These are phyloP conservation scores for Rhodotorula sp. DNA, from an alignment of 1,284 basidiomycete species.

Conservation along the genomic window DNA sequence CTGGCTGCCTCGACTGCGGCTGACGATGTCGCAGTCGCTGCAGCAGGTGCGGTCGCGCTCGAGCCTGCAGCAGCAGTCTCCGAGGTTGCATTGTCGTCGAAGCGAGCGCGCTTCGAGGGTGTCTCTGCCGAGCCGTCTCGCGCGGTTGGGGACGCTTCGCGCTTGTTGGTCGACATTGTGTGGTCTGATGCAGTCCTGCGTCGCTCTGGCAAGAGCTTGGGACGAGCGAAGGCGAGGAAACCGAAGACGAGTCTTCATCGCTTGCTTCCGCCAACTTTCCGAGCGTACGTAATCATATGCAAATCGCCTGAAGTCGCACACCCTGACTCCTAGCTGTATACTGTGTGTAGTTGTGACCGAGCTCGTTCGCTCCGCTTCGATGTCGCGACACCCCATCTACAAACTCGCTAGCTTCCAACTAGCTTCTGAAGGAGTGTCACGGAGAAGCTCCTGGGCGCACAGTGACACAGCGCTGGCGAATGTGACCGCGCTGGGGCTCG, in stretches of 20 bases:
- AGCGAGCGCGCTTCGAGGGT: constrained; percentile 30
- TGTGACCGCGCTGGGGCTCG: no score
- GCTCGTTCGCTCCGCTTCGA: no score
- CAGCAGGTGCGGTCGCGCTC: not conserved
- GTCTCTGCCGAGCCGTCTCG: constrained; percentile 6
- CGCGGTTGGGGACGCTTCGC: constrained; percentile 14
- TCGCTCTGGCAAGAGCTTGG: not conserved
- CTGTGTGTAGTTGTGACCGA: no score
- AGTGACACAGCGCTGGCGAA: no score
- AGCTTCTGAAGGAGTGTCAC: no score
- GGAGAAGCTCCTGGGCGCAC: no score
- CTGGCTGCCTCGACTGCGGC: not conserved
- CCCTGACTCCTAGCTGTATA: no score
- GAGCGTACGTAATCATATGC: no score
- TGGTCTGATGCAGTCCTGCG: not conserved
- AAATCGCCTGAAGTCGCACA: no score
- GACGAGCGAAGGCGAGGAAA: not conserved
- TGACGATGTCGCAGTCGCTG: not conserved
- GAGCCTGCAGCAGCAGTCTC: not conserved
- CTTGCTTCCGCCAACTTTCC: no score
- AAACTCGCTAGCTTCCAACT: no score
- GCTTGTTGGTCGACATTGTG: constrained; percentile 13
- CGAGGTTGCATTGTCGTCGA: constrained; percentile 7
- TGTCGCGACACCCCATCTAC: no score
- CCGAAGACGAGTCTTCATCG: not conserved